A percentile compares a stretch with the other conserved stretches of the same genome.
Conservation (phyloP, 371 early-diverging fungal genomes). For the Mucor mucedo region DNA sequence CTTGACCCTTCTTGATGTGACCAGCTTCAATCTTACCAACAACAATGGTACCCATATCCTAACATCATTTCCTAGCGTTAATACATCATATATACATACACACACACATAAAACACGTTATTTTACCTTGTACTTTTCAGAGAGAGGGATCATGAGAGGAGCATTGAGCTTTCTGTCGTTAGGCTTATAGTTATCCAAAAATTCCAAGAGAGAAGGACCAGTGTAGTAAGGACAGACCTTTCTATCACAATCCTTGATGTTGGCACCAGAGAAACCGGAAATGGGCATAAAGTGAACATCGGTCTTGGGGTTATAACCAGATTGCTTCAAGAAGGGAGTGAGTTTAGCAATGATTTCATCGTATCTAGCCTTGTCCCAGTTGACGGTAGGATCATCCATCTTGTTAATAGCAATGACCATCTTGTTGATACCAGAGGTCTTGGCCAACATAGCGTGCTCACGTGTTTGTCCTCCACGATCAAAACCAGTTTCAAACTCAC, state of each 20-base stretch:
- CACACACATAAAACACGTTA: neutral
- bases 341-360: slow-evolving; percentile 88
- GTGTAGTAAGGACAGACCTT: slow-evolving; percentile 79
- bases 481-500: slow-evolving; percentile 99
- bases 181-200: slow-evolving; percentile 81
- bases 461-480: slow-evolving; percentile 99
- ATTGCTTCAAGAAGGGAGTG: slow-evolving; percentile 89
- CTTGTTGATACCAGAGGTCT: slow-evolving; percentile 94
- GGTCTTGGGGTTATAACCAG: slow-evolving; percentile 89
- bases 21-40: slow-evolving; percentile 97
- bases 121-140: slow-evolving; percentile 86
- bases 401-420: slow-evolving; percentile 95
- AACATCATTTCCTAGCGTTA: neutral
- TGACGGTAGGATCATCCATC: slow-evolving; percentile 98
- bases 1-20: slow-evolving; percentile 82
- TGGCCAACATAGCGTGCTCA: slow-evolving; percentile 98
- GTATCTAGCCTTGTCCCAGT: slow-evolving; percentile 90
- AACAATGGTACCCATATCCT: slow-evolving; percentile 96
- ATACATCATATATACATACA: neutral
- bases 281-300: slow-evolving; percentile 92
- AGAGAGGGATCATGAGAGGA: slow-evolving; percentile 92
- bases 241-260: slow-evolving; percentile 83
- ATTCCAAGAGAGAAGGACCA: slow-evolving; percentile 93
- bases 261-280: slow-evolving; percentile 96
- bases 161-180: slow-evolving; percentile 84